These are phyloP conservation scores for Pyrenula massariospora DNA, from an alignment of 495 filamentous ascomycete species.

Conservation along the genomic window DNA sequence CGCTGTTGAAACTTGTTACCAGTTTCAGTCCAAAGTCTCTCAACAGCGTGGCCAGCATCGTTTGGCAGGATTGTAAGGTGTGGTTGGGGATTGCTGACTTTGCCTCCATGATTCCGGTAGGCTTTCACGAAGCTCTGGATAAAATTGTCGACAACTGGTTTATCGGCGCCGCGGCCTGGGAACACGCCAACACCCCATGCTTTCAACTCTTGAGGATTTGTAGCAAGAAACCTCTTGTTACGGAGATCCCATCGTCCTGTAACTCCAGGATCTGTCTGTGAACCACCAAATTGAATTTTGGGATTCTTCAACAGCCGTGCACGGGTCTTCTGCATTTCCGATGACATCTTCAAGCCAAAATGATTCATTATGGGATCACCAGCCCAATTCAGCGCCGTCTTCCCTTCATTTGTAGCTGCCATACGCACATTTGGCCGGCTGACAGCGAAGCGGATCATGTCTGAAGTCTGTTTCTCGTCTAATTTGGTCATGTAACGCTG, in stretches of 20 bases:
- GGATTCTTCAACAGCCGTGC: slow-evolving; percentile 65
- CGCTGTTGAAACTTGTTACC: slow-evolving; percentile 30
- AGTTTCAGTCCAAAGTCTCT: slow-evolving; percentile 34
- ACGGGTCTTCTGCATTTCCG: slow-evolving; percentile 47
- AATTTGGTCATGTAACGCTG: slow-evolving; percentile 45
- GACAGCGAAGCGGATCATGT: slow-evolving; percentile 57
- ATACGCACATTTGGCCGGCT: slow-evolving; percentile 48
- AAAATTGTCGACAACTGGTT: slow-evolving; percentile 41
- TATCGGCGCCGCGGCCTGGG: slow-evolving; percentile 27
- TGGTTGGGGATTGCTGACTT: slow-evolving; percentile 25
- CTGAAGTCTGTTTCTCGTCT: slow-evolving; percentile 31
- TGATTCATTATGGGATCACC: slow-evolving; percentile 52
- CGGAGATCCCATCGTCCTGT: slow-evolving; percentile 79
- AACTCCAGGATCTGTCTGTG: slow-evolving; percentile 39
- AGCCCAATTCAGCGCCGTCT: slow-evolving; percentile 53
- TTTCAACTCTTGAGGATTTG: slow-evolving; percentile 45
- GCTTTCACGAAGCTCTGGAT: slow-evolving; percentile 42
- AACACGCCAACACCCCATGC: slow-evolving; percentile 62
- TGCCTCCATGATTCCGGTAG: slow-evolving; percentile 64
- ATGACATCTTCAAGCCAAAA: slow-evolving; percentile 58
- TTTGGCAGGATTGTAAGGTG: slow-evolving; percentile 18
- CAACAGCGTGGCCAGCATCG: slow-evolving; percentile 40
- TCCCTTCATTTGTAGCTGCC: slow-evolving; percentile 47
- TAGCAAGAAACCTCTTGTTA: slow-evolving; percentile 56
- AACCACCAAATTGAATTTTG: slow-evolving; percentile 48